Percentiles rank a stretch among this genome's conserved stretches.
Conservation (phyloP, 208 protist genomes). For the Trypanosoma platydactyli region DNA sequence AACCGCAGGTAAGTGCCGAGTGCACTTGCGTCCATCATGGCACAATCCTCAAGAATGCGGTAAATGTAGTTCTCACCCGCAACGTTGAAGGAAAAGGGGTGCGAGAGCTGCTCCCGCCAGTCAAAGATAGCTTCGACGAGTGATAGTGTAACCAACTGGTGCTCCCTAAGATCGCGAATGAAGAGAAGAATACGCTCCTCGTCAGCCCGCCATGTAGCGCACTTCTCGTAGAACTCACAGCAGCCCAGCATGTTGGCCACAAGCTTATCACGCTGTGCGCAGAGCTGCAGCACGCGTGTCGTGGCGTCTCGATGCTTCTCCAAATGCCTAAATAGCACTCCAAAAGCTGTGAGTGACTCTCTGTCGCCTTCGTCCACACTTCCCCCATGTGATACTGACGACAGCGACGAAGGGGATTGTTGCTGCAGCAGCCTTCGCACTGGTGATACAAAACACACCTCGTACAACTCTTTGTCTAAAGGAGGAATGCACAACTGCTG, state of each 20-base stretch:
- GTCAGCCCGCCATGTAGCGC: background rate
- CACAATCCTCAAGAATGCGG: constrained; percentile 53
- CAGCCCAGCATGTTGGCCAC: constrained; percentile 7
- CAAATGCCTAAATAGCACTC: constrained; percentile 13
- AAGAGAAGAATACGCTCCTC: constrained; percentile 16
- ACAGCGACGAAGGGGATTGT: background rate
- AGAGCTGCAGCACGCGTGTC: constrained; percentile 22
- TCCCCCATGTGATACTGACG: no score
- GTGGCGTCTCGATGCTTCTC: constrained; percentile 17
- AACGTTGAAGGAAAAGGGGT: constrained; percentile 59
- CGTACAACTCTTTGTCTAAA: constrained; percentile 22
- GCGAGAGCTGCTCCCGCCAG: constrained; percentile 62
- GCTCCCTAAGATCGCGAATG: constrained; percentile 41
- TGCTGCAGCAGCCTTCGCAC: constrained; percentile 6
- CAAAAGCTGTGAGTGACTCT: background rate
- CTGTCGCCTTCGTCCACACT: no score
- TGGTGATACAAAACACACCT: constrained; percentile 18
- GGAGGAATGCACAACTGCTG: constrained; percentile 11
- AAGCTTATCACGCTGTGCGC: constrained; percentile 21
- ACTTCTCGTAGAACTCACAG: constrained; percentile 18
- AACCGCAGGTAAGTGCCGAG: constrained; percentile 46
- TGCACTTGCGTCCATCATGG: constrained; percentile 31
- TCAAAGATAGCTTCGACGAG: constrained; percentile 60
- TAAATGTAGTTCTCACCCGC: constrained; percentile 54
- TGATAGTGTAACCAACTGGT: constrained; percentile 50